Evolutionary conservation across 2,329 filamentous ascomycete species (phyloP).

Genomic region (Beauveria sp.): DNA sequence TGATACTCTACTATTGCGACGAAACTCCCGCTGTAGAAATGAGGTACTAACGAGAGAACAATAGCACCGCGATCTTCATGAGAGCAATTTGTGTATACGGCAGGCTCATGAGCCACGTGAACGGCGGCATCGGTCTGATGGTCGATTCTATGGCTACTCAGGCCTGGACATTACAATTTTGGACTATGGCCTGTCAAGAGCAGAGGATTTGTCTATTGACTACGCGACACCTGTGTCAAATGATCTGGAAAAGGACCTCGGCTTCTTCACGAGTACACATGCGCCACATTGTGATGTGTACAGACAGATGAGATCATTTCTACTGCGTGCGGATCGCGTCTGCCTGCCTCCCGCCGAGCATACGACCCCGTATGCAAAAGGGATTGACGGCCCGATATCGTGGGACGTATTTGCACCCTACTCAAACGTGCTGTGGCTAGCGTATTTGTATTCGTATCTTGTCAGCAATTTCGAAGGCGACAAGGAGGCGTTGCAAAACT

Average conservation of each 20-base stretch:
- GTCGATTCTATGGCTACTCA: constrained; percentile 46
- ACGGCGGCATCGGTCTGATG: constrained; percentile 22
- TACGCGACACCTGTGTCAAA: constrained; percentile 39
- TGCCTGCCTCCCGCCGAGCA: constrained; percentile 42
- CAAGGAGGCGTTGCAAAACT: constrained; percentile 36
- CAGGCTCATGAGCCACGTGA: constrained; percentile 29
- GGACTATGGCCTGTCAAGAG: constrained; percentile 58
- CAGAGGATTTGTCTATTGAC: constrained; percentile 34
- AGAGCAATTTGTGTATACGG: constrained; percentile 56
- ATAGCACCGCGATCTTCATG: constrained; percentile 58
- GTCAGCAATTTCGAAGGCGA: constrained; percentile 38
- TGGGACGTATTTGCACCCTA: constrained; percentile 52
- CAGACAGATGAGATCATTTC: constrained; percentile 53
- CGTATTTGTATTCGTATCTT: constrained; percentile 52
- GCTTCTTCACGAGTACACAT: constrained; percentile 53
- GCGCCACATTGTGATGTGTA: constrained; percentile 55
- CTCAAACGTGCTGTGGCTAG: constrained; percentile 59
- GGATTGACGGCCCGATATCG: constrained; percentile 39
- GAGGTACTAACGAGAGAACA: constrained; percentile 12
- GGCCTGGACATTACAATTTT: constrained; percentile 57
- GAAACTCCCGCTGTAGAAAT: background rate
- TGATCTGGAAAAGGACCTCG: constrained; percentile 53
- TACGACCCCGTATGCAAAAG: constrained; percentile 37
- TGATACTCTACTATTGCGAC: background rate
- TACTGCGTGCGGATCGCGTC: constrained; percentile 42